Evolutionary conservation across 495 filamentous ascomycete species (phyloP).

Genomic region (Penicillium simplicissimum): DNA sequence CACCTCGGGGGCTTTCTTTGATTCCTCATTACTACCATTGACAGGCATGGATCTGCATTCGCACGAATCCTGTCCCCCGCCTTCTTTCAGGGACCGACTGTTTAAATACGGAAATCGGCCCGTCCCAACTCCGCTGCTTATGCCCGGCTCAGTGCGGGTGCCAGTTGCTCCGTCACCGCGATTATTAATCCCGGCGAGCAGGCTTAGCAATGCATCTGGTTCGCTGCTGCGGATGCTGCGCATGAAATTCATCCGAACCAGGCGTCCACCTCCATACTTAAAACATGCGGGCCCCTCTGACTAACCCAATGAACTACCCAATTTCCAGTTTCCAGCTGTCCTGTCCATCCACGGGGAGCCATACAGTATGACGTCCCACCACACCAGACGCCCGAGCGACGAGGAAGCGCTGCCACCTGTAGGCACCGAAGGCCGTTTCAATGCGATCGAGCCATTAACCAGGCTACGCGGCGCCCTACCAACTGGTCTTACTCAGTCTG

Average conservation of each 20-base stretch:
- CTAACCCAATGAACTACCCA: slow-evolving; percentile 13
- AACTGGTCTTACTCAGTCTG: not conserved
- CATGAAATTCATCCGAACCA: slow-evolving; percentile 13
- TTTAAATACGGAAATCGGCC: not conserved
- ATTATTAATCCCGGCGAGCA: slow-evolving; percentile 25
- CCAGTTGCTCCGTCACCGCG: slow-evolving; percentile 14
- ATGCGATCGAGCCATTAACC: slow-evolving; percentile 20
- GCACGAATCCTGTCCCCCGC: not conserved
- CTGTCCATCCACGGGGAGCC: not conserved
- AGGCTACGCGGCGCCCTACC: slow-evolving; percentile 17
- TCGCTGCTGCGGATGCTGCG: slow-evolving; percentile 7
- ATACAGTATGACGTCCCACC: slow-evolving; percentile 7
- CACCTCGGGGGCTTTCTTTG: not conserved
- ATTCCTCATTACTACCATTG: not conserved
- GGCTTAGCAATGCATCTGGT: slow-evolving; percentile 16
- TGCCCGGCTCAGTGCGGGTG: not conserved
- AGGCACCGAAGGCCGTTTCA: slow-evolving; percentile 19
- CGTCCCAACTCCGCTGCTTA: not conserved
- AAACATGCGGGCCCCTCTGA: slow-evolving; percentile 11
- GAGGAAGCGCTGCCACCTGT: slow-evolving; percentile 6
- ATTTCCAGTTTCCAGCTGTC: not conserved
- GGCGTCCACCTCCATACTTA: slow-evolving; percentile 6
- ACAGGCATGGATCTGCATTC: not conserved
- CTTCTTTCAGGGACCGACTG: too few relatives aligned
- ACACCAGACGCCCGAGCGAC: not conserved